These are phyloP conservation scores for Solanum hybrid DNA, from an alignment of 305 asterid species.

Conservation along the genomic window DNA sequence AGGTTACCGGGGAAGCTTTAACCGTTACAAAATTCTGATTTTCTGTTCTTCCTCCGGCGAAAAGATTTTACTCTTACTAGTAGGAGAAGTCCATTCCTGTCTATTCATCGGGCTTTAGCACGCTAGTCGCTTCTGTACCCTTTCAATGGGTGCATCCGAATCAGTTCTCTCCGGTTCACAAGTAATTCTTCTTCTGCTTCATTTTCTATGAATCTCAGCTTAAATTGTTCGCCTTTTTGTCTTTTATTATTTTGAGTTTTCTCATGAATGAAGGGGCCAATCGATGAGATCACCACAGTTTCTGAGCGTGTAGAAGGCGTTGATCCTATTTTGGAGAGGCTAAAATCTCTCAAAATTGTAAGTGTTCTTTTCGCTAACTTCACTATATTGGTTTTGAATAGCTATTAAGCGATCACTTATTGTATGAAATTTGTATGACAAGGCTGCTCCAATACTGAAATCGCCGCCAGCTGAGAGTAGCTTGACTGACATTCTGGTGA, in stretches of 20 bases:
- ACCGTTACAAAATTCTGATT: background rate
- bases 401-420: background rate
- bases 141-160: slow-evolving; percentile 70
- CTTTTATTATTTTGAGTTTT: background rate
- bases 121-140: background rate
- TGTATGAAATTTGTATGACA: background rate
- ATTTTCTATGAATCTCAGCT: background rate
- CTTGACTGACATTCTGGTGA: slow-evolving; percentile 74
- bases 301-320: slow-evolving; percentile 37
- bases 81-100: background rate
- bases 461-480: slow-evolving; percentile 71
- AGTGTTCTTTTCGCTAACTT: slow-evolving; percentile 12
- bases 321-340: slow-evolving; percentile 71
- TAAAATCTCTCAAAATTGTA: slow-evolving; percentile 71
- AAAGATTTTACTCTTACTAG: background rate
- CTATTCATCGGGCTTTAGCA: background rate
- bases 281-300: slow-evolving; percentile 72
- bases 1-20: background rate
- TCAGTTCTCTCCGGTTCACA: slow-evolving; percentile 43
- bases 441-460: slow-evolving; percentile 69
- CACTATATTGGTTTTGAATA: background rate
- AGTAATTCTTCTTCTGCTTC: slow-evolving; percentile 22
- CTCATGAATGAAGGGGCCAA: slow-evolving; percentile 26
- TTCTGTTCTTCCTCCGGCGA: background rate
- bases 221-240: background rate